phyloP scores from a whole-genome alignment of 2,329 filamentous ascomycete genomes.

The Fusarium sp. region DNA sequence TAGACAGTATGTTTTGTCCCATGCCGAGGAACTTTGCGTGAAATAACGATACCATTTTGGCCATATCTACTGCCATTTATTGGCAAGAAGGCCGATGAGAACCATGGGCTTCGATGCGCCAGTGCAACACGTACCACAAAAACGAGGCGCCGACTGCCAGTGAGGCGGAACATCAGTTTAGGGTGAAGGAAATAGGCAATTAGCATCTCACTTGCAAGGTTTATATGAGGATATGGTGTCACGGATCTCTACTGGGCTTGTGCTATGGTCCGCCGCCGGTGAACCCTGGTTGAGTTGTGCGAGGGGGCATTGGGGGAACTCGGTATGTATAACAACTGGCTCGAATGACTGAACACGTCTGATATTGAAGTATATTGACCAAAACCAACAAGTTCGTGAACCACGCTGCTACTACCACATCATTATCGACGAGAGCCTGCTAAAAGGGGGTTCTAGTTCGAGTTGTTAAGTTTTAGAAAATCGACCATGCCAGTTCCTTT shows the following conservation, averaged over 20 bases:
- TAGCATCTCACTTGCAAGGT: conserved; percentile 1
- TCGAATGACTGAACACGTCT: neutral
- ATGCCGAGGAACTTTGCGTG: neutral
- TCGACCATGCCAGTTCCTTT: neutral
- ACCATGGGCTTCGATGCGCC: neutral
- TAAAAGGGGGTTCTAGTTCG: neutral
- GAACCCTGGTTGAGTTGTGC: conserved; percentile 21
- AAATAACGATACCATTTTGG: neutral
- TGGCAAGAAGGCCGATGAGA: neutral
- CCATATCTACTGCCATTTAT: neutral
- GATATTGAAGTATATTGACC: neutral
- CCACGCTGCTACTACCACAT: neutral
- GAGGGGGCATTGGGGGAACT: conserved; percentile 4
- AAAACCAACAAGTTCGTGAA: neutral
- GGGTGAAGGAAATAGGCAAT: conserved; percentile 7
- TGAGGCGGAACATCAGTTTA: conserved; percentile 1
- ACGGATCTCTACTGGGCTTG: conserved; percentile 38
- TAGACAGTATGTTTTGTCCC: neutral
- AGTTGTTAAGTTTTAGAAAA: neutral
- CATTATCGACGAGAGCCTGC: neutral
- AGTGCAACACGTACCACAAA: neutral
- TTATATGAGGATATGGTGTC: conserved; percentile 23
- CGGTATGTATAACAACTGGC: neutral
- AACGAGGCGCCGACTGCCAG: neutral
- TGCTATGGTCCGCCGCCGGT: conserved; percentile 25